Evolutionary conservation across 140 eudicot genomes (phyloP).

Genomic region (Bidens hawaiensis): DNA sequence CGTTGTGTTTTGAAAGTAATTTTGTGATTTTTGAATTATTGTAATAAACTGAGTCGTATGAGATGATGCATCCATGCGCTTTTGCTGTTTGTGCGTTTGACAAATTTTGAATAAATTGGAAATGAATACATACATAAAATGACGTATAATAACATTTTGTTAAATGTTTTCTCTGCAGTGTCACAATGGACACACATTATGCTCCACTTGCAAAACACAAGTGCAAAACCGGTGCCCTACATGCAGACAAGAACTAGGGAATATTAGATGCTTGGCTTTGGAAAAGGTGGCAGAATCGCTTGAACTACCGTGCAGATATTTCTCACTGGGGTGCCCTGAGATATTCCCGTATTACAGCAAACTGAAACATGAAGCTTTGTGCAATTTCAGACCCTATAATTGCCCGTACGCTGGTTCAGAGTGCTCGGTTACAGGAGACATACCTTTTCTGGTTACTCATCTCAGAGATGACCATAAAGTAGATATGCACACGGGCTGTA

Average conservation of each 20-base stretch:
- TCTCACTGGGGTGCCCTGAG: constrained; percentile 78
- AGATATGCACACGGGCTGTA: constrained; percentile 95
- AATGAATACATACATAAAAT: not conserved
- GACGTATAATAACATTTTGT: not conserved
- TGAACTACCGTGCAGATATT: constrained; percentile 84
- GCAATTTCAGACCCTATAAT: constrained; percentile 88
- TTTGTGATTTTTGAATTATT: not conserved
- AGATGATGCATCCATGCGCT: not conserved
- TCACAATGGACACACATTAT: constrained; percentile 93
- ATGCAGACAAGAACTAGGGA: constrained; percentile 96
- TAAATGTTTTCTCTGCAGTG: constrained; percentile 53
- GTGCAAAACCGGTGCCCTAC: constrained; percentile 97
- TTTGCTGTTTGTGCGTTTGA: not conserved
- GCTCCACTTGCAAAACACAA: constrained; percentile 89
- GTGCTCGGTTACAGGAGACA: constrained; percentile 77
- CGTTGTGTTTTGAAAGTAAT: not conserved
- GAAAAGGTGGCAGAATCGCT: constrained; percentile 97
- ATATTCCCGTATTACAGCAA: constrained; percentile 96
- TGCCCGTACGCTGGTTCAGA: constrained; percentile 99
- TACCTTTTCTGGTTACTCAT: constrained; percentile 79
- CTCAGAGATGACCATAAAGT: constrained; percentile 92
- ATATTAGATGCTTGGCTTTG: constrained; percentile 91
- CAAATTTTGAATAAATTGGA: not conserved
- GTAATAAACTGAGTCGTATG: not conserved
- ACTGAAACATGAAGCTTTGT: constrained; percentile 76